Evolutionary conservation across 495 filamentous ascomycete species (phyloP).

Genomic region (Tuber magnatum): DNA sequence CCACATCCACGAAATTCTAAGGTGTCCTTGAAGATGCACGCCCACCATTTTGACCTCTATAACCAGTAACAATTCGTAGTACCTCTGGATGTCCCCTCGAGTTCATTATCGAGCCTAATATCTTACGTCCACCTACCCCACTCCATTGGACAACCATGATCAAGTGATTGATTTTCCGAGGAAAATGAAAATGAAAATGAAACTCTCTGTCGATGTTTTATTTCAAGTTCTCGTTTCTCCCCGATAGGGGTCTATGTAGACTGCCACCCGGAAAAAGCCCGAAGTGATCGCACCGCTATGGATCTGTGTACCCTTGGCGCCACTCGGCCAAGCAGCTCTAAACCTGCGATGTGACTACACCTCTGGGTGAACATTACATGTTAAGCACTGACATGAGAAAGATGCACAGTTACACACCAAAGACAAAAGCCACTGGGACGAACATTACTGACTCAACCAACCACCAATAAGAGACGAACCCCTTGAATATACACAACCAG

Average conservation of each 20-base stretch:
- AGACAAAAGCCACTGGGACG: too few species aligned
- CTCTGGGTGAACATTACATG: too few species aligned
- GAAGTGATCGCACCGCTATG: not conserved
- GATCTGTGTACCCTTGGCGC: too few species aligned
- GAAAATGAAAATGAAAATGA: not conserved
- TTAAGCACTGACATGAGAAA: too few species aligned
- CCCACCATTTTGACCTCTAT: not conserved
- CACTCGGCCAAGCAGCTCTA: too few species aligned
- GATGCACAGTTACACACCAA: too few species aligned
- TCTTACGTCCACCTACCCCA: not conserved
- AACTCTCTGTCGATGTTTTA: not conserved
- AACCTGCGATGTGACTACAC: too few species aligned
- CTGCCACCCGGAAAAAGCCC: not conserved
- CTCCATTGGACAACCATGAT: not conserved
- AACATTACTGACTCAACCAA: too few species aligned
- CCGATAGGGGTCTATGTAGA: not conserved
- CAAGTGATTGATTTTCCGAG: not conserved
- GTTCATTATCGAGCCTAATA: not conserved
- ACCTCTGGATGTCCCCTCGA: not conserved
- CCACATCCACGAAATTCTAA: not conserved
- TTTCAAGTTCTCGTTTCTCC: not conserved
- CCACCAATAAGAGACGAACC: too few species aligned
- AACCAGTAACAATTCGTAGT: not conserved
- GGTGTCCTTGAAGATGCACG: not conserved
- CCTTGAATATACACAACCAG: too few species aligned